Conservation (phyloP, 371 early-diverging fungal species). For the Haplosporangium sp. region DNA sequence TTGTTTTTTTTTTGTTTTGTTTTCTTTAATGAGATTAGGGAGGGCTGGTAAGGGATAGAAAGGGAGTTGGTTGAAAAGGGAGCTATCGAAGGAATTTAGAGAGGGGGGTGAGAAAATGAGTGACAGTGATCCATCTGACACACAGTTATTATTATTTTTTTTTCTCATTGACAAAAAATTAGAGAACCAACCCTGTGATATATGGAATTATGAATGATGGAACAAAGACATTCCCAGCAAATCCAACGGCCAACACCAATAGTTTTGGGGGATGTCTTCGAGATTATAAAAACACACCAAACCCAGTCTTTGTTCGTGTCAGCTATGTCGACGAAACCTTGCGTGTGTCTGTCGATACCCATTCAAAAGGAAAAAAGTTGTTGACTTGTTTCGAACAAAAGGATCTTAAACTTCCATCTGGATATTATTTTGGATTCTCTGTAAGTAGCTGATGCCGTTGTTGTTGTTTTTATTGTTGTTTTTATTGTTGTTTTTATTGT, state of each 20-base stretch:
- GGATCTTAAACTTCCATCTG: slow-evolving; percentile 74
- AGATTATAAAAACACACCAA: slow-evolving; percentile 78
- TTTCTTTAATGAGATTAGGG: neutral
- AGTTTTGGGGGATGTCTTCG: slow-evolving; percentile 76
- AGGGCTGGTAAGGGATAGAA: too few species aligned
- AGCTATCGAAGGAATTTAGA: too few species aligned
- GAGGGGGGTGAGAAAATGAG: too few species aligned
- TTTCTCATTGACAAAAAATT: neutral
- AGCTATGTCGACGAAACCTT: slow-evolving; percentile 73
- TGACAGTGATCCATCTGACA: too few species aligned
- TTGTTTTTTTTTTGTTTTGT: too few species aligned
- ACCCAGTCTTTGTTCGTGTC: slow-evolving; percentile 71
- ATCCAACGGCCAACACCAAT: slow-evolving; percentile 52
- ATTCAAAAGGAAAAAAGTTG: slow-evolving; percentile 69
- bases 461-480: too few species aligned
- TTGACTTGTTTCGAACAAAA: slow-evolving; percentile 72
- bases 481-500: too few species aligned
- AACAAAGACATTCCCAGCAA: slow-evolving; percentile 55
- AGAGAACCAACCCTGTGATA: slow-evolving; percentile 51
- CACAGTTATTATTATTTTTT: too few species aligned
- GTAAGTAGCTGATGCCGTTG: slow-evolving; percentile 43
- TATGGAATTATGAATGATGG: slow-evolving; percentile 83
- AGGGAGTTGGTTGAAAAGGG: too few species aligned
- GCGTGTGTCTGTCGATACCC: slow-evolving; percentile 73
- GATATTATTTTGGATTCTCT: slow-evolving; percentile 87